These are phyloP conservation scores for Gremmenia infestans DNA, from an alignment of 2,329 filamentous ascomycete genomes.

Conservation along the genomic window DNA sequence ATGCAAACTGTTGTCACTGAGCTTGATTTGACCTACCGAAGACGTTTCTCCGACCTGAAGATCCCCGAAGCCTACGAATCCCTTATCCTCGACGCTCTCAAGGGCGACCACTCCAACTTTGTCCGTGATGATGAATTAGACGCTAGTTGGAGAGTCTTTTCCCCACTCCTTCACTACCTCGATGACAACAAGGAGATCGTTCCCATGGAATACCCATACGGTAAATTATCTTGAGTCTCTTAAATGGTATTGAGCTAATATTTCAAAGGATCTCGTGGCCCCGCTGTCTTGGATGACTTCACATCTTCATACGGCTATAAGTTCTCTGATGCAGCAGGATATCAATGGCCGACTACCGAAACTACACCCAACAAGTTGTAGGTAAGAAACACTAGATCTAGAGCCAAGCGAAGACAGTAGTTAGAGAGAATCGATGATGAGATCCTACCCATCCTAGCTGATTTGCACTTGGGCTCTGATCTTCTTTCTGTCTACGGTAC, in stretches of 20 bases:
- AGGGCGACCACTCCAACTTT: constrained; percentile 99
- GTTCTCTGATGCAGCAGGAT: constrained; percentile 89
- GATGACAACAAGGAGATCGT: constrained; percentile 99
- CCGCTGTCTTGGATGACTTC: constrained; percentile 95
- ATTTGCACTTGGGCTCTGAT: neutral
- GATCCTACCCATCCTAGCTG: constrained; percentile 5
- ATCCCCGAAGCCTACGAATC: constrained; percentile 99
- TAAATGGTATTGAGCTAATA: neutral
- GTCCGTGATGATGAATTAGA: constrained; percentile 95
- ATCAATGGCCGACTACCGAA: constrained; percentile 86
- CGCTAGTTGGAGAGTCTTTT: constrained; percentile 98
- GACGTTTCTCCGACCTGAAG: constrained; percentile 98
- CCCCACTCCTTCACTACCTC: constrained; percentile 92
- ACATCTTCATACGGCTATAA: constrained; percentile 98
- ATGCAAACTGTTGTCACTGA: constrained; percentile 99
- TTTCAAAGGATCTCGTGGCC: constrained; percentile 79
- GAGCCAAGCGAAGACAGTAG: constrained; percentile 11
- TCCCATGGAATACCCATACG: constrained; percentile 99
- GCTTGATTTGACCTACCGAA: constrained; percentile 94
- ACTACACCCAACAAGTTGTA: constrained; percentile 77
- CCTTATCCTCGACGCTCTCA: constrained; percentile 91
- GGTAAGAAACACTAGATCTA: constrained; percentile 34
- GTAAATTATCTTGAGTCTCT: constrained; percentile 48
- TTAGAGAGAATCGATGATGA: constrained; percentile 22
- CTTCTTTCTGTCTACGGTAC: neutral